These are phyloP conservation scores for Starmera amethionina DNA, from an alignment of 805 yeast genomes.

Conservation along the genomic window DNA sequence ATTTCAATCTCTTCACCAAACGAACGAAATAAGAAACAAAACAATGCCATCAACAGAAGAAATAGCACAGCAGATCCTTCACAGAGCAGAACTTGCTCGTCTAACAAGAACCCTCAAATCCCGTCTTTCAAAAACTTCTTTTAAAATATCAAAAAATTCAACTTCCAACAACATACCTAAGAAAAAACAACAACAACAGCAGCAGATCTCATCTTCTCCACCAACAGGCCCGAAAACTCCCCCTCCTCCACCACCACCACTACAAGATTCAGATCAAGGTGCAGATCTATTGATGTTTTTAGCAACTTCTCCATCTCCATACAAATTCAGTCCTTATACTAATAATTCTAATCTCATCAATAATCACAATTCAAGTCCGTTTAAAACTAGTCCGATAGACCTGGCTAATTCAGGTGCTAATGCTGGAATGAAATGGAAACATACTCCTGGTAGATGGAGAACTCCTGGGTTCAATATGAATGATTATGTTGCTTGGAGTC, in stretches of 20 bases:
- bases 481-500: slow-evolving; percentile 46
- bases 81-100: slow-evolving; percentile 36
- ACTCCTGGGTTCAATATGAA: slow-evolving; percentile 74
- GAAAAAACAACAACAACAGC: not conserved
- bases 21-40: not conserved
- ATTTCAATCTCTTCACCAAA: too few species aligned
- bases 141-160: slow-evolving; percentile 20
- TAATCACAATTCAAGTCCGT: slow-evolving; percentile 13
- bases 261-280: slow-evolving; percentile 41
- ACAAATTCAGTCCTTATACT: slow-evolving; percentile 2
- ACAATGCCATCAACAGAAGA: slow-evolving; percentile 2
- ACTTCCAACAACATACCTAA: slow-evolving; percentile 10
- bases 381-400: slow-evolving; percentile 1
- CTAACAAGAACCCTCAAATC: slow-evolving; percentile 34
- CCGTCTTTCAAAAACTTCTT: slow-evolving; percentile 31
- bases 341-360: slow-evolving; percentile 8
- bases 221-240: slow-evolving; percentile 15
- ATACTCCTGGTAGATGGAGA: slow-evolving; percentile 21
- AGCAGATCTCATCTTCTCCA: slow-evolving; percentile 3
- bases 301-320: slow-evolving; percentile 75
- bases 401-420: slow-evolving; percentile 8
- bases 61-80: slow-evolving; percentile 33
- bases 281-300: slow-evolving; percentile 74
- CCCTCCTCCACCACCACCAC: slow-evolving; percentile 1
- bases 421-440: slow-evolving; percentile 2